A percentile compares a stretch with the other conserved stretches of the same genome.
These are phyloP conservation scores for Leishmania mexicana DNA, from an alignment of 208 protist species.

Conservation along the genomic window DNA sequence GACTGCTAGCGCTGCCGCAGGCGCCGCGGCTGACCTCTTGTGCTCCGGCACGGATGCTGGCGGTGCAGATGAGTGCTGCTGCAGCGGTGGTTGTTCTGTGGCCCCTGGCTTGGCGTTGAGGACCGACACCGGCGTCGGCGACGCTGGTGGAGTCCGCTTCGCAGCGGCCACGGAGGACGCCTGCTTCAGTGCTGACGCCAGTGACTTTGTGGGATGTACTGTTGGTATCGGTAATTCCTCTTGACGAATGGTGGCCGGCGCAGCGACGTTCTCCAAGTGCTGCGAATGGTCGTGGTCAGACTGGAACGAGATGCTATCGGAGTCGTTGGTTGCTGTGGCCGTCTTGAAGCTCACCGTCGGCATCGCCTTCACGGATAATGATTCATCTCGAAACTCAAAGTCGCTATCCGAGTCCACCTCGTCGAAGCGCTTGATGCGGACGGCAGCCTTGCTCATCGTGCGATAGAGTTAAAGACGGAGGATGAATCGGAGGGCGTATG, in stretches of 20 bases:
- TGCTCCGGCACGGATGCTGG: background rate
- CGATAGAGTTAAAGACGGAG: background rate
- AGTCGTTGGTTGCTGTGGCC: slow-evolving; percentile 11
- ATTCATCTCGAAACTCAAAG: slow-evolving; percentile 30
- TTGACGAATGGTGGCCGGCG: background rate
- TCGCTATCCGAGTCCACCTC: slow-evolving; percentile 57
- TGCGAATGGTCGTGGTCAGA: slow-evolving; percentile 24
- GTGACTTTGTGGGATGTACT: background rate
- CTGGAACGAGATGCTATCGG: slow-evolving; percentile 28
- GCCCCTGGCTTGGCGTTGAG: background rate
- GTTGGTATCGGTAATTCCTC: background rate
- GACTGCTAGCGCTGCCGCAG: background rate
- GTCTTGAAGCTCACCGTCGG: slow-evolving; percentile 43
- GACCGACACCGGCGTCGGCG: background rate
- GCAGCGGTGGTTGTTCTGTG: background rate
- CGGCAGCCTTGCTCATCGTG: slow-evolving; percentile 3
- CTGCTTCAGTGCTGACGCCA: slow-evolving; percentile 10
- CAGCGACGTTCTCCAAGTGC: slow-evolving; percentile 8
- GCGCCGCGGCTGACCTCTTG: slow-evolving; percentile 1
- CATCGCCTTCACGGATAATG: slow-evolving; percentile 9
- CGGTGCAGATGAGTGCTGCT: background rate
- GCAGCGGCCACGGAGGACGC: background rate
- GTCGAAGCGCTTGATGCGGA: slow-evolving; percentile 36
- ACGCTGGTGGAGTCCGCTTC: background rate
- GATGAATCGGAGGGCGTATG: background rate